phyloP scores from a whole-genome alignment of 2,329 filamentous ascomycete species.

The Scleromitrula shiraiana region DNA sequence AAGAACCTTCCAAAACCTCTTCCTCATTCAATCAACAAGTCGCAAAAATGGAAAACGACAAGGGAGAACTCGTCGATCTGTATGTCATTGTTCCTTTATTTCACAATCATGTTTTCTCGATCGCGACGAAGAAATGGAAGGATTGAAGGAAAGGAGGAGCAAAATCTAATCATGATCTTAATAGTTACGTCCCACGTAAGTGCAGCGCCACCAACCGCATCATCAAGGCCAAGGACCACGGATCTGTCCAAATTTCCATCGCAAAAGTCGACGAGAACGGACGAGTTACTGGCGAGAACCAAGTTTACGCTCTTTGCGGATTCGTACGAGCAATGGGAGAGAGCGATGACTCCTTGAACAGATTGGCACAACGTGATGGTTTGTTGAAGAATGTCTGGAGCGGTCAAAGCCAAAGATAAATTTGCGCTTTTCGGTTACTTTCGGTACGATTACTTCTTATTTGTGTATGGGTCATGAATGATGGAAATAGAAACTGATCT shows the following conservation, averaged over 20 bases:
- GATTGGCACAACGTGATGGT: conserved; percentile 90
- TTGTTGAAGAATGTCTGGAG: conserved; percentile 97
- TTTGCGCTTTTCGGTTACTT: conserved; percentile 23
- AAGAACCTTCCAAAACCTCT: conserved; percentile 10
- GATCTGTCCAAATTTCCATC: conserved; percentile 92
- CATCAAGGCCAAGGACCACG: conserved; percentile 99
- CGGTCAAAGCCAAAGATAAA: conserved; percentile 37
- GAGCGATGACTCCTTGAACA: conserved; percentile 93
- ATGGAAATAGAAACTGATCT: background rate
- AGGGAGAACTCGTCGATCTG: conserved; percentile 99
- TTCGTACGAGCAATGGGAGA: conserved; percentile 98
- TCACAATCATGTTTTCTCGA: background rate
- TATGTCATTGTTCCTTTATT: conserved; percentile 42
- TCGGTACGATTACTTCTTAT: conserved; percentile 19
- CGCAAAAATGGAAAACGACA: conserved; percentile 98
- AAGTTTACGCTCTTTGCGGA: conserved; percentile 93
- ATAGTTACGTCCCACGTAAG: conserved; percentile 95
- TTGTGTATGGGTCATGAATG: background rate
- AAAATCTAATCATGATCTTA: conserved; percentile 9
- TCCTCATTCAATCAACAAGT: conserved; percentile 28
- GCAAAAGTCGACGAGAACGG: conserved; percentile 99
- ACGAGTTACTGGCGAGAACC: conserved; percentile 87
- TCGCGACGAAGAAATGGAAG: background rate
- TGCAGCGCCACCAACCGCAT: conserved; percentile 99
- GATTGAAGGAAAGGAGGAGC: conserved; percentile 12